Base-by-base conservation (phyloP, 192 early-diverging fungal genomes). In the Umbelopsis ramanniana region DNA sequence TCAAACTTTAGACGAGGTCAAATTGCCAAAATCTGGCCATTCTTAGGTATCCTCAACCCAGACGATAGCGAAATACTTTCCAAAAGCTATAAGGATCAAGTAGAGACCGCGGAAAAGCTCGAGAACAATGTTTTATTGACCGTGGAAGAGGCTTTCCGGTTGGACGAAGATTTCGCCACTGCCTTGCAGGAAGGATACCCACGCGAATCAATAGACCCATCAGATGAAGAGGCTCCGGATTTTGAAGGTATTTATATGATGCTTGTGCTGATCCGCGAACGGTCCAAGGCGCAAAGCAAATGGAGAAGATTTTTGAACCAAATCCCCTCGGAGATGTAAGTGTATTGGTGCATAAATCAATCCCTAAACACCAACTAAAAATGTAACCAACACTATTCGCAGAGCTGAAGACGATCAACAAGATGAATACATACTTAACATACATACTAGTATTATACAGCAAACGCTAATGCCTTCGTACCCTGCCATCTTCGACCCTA, bases 291-390 rank as follows among this genome's bases (percentile, higher is more conserved):
- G 4, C 23, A 68, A 19, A 74, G 72, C 37, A 52, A 37, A 52
- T 80, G 79, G 79, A 71, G 66, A 11, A n/a, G 26, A 53, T 76
- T 70, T 35, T 70, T 80, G 52, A 69, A 76, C n/a, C 29, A 52
- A 23, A 46, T 60, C 17, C 47, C 24, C 2, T 40, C 19, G 26
- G 53, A 66, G 15, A n/a, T 11, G 54, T 52, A 53, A 11, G 26
- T 38, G 33, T 24, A 12, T 6, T 52, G 14, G 22, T 17, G 0
- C 37, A 37, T 19, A 9, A 35, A 43, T 43, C 40, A 43, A 7
- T 43, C 6, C 6, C 2, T 12, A 43, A 43, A 1, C 11, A 43
- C 8, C 40, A 43, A 43, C 0, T 43, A 0, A 12, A 43, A 12
- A 43, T 43, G 6, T 12, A 43, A 43, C 40, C 11, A 6, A 43